Evolutionary conservation across 768 basidiomycete genomes (phyloP).

Genomic region (Mycena latifolia): DNA sequence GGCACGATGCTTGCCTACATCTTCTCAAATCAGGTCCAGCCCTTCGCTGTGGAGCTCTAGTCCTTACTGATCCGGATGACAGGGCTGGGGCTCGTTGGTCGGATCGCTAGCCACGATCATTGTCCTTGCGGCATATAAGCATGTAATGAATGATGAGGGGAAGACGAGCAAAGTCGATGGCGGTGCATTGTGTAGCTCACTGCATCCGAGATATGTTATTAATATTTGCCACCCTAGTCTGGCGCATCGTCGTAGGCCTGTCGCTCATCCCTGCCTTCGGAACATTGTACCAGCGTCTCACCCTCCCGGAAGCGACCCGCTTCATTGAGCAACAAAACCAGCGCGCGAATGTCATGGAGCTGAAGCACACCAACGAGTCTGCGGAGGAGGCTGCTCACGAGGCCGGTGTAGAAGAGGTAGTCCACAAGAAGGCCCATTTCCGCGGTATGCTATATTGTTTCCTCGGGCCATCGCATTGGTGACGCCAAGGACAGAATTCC

Average conservation of each 20-base stretch:
- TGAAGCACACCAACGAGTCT: conserved; percentile 36
- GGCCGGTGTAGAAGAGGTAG: conserved; percentile 26
- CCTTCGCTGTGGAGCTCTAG: background rate
- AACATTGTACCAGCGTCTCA: conserved; percentile 82
- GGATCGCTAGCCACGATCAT: conserved; percentile 74
- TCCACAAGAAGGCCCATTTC: conserved; percentile 63
- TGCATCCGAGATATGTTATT: background rate
- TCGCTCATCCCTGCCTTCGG: conserved; percentile 79
- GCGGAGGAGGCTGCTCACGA: conserved; percentile 19
- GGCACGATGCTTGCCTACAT: conserved; percentile 84
- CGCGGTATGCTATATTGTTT: no score
- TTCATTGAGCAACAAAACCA: conserved; percentile 59
- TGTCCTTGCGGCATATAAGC: conserved; percentile 72
- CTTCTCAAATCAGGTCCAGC: conserved; percentile 61
- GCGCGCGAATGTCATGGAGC: conserved; percentile 33
- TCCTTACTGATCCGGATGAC: conserved; percentile 40
- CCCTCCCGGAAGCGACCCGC: conserved; percentile 75
- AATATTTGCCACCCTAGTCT: conserved; percentile 52
- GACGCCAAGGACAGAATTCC: no score
- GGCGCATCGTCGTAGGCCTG: conserved; percentile 79
- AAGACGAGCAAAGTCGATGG: conserved; percentile 77
- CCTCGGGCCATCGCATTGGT: no score
- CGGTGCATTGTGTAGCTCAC: conserved; percentile 57
- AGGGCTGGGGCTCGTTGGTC: conserved; percentile 81
- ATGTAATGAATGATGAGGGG: conserved; percentile 68